Evolutionary conservation across 345 rosid species (phyloP), one percentile per base, ranked within the genome.

Genomic region (Camelina hispida): DNA sequence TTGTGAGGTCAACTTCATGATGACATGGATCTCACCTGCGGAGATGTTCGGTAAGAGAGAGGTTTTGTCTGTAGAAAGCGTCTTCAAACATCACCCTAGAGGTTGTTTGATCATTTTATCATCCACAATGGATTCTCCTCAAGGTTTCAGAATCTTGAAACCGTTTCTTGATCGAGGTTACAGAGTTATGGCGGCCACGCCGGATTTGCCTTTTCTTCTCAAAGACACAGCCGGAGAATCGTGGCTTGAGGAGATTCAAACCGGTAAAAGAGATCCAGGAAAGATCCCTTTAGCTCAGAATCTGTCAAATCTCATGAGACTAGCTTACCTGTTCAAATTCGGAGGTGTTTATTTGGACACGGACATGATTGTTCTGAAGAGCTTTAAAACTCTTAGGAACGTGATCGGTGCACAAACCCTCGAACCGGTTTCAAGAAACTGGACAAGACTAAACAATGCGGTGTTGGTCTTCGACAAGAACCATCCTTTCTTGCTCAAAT

Each of bases 261-360:
- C 71, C 0, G 91, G 89, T 18, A 79, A 77, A 47, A 81, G 60
- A 59, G 96, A 88, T 69, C 85, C 90, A 0, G 96, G 91, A 1
- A 72, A 77, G 18, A 86, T 84, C 14, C 52, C 93, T 1, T 62
- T 92, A 65, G 66, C 87, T n/a, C 86, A 84, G 35, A 87, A 88
- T 37, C 84, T 90, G 0, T 87, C 96, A 10, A 82, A 90, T 70
- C 85, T 90, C 28, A 80, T 86, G 20, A 82, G 92, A 59, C 83
- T 92, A 0, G 86, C 88, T 4, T 67, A 76, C 28, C 28, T 90
- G 10, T 87, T 75, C 80, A 88, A 79, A 61, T 88, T 81, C 48
- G 97, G 97, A 54, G 97, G 94, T 32, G 84, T 80, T 46, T 92
- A 88, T 78, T 25, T 90, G 43, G 97, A 92, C 75, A 85, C 89